Evolutionary conservation across 73 alveolate genomes (phyloP), one percentile per base, ranked within the genome.

Genomic region (Diophrys appendiculata): DNA sequence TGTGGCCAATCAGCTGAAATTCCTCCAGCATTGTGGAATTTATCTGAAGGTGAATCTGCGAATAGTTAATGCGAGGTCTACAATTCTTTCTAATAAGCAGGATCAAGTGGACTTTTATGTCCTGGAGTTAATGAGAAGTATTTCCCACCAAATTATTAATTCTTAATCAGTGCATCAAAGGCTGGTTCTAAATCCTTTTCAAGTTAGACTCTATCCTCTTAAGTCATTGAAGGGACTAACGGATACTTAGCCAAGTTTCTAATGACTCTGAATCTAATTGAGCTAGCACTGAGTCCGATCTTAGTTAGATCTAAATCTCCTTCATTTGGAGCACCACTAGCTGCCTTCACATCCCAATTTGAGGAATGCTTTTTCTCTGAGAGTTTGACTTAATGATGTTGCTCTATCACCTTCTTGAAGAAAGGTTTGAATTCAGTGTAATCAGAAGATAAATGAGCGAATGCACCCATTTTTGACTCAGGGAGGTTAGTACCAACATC

Each of bases 241-340:
- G 88, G 85, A 25, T 70, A 70, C 28, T 71, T 83, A 2, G 65
- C 76, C 29, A 80, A 29, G 55, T 79, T 86, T 54, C 89, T 81
- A 0, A 72, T 74, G 52, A 78, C 77, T 35, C 85, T 73, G 29
- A 43, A 18, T 18, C 60, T 11, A 43, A 18, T 18, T 43, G 5
- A 5, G 5, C 60, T 18, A 11, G 60, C n/a, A n/a, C n/a, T 43
- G 60, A 43, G 18, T 43, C 60, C 60, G 18, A 43, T 18, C 5
- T 43, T 18, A 18, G 5, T 43, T 43, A 43, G 18, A 18, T 43
- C 60, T 43, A 43, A 43, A n/a, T n/a, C n/a, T n/a, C n/a, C n/a
- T 43, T 43, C n/a, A 43, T 5, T 43, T 43, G 60, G 60, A 11
- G 5, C 60, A 11, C 60, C 60, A 43, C n/a, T 5, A 43, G 18